Base-by-base conservation (phyloP, 192 early-diverging fungal species). In the Coemansia sp. region DNA sequence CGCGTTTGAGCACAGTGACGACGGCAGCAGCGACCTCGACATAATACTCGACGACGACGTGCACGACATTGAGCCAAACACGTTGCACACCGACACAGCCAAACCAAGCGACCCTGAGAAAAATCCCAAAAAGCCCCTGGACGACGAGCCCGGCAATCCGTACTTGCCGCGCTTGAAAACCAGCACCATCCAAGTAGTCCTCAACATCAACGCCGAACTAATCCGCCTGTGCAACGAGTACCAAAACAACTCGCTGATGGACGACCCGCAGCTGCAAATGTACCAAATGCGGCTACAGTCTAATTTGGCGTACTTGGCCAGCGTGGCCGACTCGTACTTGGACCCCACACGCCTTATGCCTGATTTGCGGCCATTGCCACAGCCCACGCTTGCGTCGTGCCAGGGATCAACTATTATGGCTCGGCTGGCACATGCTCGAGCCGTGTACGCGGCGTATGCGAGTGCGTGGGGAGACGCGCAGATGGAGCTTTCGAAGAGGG, bases 241-340 rank as follows among this genome's bases (percentile, higher is more conserved):
- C 68, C 87, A 89, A 61, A 85, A 84, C 62, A 82, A 85, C 68
- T 81, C 80, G 20, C 70, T 84, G 64, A 76, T 83, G 62, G 76
- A 84, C 55, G 83, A 85, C 37, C 84, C 84, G 17, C 83, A 86
- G 42, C 60, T 82, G 12, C 47, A 63, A 28, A 77, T 80, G 66
- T 86, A 86, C 65, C 87, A 88, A 55, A 74, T 76, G 62, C 79
- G 87, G n/a, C 56, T 88, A 28, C 87, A 88, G 63, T 75, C 82
- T 0, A 88, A 88, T 46, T 68, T 88, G 38, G 85, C 83, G 2
- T 88, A 82, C 51, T 60, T 88, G 23, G 87, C 87, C 8, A 86
- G 83, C 9, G 73, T 85, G 1, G 87, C 85, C 12, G 87, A 88
- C 67, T 71, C 80, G 44, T 83, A 73, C 53, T 40, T 80, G 40